Evolutionary conservation across 179 eudicot species (phyloP).

Genomic region (Actinidia arguta): DNA sequence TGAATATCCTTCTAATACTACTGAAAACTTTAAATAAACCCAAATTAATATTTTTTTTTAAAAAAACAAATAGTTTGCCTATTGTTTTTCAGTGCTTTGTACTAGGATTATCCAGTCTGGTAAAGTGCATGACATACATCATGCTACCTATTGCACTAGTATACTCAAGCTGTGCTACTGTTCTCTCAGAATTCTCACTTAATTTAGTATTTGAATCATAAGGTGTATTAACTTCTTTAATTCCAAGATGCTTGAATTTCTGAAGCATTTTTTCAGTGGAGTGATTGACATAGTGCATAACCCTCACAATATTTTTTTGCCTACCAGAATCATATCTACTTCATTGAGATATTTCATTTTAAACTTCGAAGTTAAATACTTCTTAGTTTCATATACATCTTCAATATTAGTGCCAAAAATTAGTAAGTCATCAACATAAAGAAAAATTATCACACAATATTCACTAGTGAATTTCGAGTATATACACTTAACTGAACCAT

Average conservation of each 20-base stretch:
- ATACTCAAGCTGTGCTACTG: not conserved
- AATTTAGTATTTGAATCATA: not conserved
- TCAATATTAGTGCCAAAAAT: not conserved
- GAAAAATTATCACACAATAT: not conserved
- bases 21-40: not conserved
- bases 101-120: not conserved
- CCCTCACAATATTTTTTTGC: not conserved
- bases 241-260: not conserved
- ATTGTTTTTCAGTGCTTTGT: not conserved
- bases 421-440: not conserved
- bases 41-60: not conserved
- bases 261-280: not conserved
- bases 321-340: not conserved
- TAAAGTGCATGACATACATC: not conserved
- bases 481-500: not conserved
- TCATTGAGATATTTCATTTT: not conserved
- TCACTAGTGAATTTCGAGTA: not conserved
- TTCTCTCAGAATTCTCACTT: not conserved
- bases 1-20: not conserved
- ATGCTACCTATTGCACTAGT: not conserved
- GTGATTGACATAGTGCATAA: not conserved
- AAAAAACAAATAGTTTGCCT: not conserved
- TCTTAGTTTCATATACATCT: not conserved
- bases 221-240: not conserved
- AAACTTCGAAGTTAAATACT: not conserved